A percentile compares a stretch with the other conserved stretches of the same genome.
phyloP scores from a whole-genome alignment of 345 rosid species.

The Moringa oleifera region DNA sequence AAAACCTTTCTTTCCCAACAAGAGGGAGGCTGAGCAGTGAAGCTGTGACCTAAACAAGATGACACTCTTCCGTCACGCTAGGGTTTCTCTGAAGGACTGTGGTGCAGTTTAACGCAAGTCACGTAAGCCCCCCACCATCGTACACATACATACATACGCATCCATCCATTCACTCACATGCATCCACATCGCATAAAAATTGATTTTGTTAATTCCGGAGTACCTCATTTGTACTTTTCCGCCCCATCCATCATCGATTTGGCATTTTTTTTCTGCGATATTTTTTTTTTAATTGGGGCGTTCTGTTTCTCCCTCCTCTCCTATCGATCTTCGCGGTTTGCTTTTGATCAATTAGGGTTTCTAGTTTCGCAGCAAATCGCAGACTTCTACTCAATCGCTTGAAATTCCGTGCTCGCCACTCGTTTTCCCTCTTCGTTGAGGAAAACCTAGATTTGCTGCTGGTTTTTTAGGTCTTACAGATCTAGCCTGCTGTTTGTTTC shows the following conservation, averaged over 20 bases:
- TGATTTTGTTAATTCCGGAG: constrained; percentile 19
- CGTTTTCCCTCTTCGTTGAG: background rate
- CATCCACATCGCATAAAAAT: constrained; percentile 6
- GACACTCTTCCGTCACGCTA: too few relatives aligned
- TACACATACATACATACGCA: too few relatives aligned
- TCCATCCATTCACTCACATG: too few relatives aligned
- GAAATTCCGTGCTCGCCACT: background rate
- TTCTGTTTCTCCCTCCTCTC: background rate
- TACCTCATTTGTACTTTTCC: constrained; percentile 30
- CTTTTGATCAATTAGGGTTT: constrained; percentile 34
- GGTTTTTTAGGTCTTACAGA: constrained; percentile 46
- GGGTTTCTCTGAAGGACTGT: background rate
- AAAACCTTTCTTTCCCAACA: too few relatives aligned
- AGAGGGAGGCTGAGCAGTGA: too few relatives aligned
- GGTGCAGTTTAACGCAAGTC: constrained; percentile 14
- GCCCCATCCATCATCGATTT: background rate
- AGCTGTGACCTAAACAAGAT: too few relatives aligned
- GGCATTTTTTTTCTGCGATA: too few relatives aligned
- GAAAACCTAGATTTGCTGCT: constrained; percentile 33
- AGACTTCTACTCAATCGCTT: background rate
- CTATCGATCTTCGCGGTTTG: constrained; percentile 42
- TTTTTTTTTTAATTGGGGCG: background rate
- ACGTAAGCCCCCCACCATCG: constrained; percentile 8
- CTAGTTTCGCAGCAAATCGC: background rate
- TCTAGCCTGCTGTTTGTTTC: constrained; percentile 30